Base-by-base conservation (phyloP, 352 stramenopile species). In the Pilasporangium apinafurcum region DNA sequence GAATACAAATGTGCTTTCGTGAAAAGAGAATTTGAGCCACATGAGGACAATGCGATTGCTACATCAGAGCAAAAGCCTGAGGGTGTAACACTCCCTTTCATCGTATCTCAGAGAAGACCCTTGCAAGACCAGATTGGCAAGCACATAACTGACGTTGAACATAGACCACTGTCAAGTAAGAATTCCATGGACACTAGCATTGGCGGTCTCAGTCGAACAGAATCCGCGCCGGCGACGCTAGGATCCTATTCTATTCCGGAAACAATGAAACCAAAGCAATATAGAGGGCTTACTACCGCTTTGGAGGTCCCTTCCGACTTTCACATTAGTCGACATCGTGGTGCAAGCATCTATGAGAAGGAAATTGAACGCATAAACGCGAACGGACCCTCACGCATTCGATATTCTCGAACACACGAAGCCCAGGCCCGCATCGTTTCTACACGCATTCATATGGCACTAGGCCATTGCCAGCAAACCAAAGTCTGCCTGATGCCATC, bases 341-440 rank as follows among this genome's bases (percentile, higher is more conserved):
- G 71, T 5, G 47, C 53, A 13, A 70, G 57, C 33, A 76, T 83
- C 32, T 73, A 83, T 43, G 56, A 65, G 21, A 70, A 66, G 29
- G 65, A 85, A 48, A 78, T 64, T 27, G 42, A 69, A 18, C 32
- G 56, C n/a, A 51, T 55, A 0, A 53, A 61, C 14, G 48, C 54
- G 12, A 44, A 62, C 29, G 59, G 62, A 0, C 43, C 55, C 5
- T 65, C 46, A 5, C 62, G 67, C 0, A 75, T 85, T 37, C 71
- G 69, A 25, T 42, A 75, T 36, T 59, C 68, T 8, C 68, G 52
- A 17, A 70, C 75, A 2, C 48, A 57, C 42, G 31, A 28, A 0
- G 71, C 62, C 3, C 59, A 77, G 41, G 48, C 51, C 25, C 60
- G 60, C 12, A 38, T 87, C 10, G 53, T 83, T 28, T 59, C 64